These are phyloP conservation scores for Naganishia sp. DNA, from an alignment of 1,284 basidiomycete genomes.

Conservation along the genomic window DNA sequence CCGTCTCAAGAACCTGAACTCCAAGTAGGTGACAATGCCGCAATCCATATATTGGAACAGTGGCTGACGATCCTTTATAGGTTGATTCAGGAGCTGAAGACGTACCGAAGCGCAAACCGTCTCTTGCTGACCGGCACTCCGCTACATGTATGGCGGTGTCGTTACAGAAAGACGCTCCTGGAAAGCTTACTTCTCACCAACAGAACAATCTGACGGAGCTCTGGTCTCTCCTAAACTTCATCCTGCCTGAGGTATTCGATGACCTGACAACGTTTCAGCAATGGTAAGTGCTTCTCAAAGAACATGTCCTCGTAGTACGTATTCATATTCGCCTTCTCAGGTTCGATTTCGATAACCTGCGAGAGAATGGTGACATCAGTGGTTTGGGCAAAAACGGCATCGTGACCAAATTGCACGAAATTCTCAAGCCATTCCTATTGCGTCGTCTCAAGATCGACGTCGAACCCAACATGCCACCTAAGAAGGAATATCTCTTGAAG, in stretches of 20 bases:
- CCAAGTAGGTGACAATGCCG: conserved; percentile 57
- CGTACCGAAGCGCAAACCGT: conserved; percentile 77
- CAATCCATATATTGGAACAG: neutral
- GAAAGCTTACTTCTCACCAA: too few species aligned
- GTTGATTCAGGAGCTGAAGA: conserved; percentile 87
- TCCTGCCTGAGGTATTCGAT: conserved; percentile 87
- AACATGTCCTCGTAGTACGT: neutral
- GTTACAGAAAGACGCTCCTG: neutral
- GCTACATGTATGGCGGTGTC: conserved; percentile 63
- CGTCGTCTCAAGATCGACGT: conserved; percentile 90
- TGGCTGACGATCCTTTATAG: conserved; percentile 38
- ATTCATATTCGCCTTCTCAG: conserved; percentile 48
- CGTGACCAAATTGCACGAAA: conserved; percentile 79
- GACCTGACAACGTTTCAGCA: conserved; percentile 87
- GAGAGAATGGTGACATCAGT: conserved; percentile 33
- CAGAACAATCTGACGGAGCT: conserved; percentile 92
- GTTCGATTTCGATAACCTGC: conserved; percentile 60
- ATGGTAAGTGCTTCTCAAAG: conserved; percentile 61
- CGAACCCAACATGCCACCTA: conserved; percentile 71
- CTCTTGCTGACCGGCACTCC: conserved; percentile 94
- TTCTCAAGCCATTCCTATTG: conserved; percentile 93
- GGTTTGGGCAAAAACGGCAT: conserved; percentile 60
- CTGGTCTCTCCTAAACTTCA: conserved; percentile 93
- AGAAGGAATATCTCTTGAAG: conserved; percentile 94
- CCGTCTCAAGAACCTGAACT: conserved; percentile 88